phyloP scores from a whole-genome alignment of 2,329 filamentous ascomycete species.

The Aspergillus eucalypticola region DNA sequence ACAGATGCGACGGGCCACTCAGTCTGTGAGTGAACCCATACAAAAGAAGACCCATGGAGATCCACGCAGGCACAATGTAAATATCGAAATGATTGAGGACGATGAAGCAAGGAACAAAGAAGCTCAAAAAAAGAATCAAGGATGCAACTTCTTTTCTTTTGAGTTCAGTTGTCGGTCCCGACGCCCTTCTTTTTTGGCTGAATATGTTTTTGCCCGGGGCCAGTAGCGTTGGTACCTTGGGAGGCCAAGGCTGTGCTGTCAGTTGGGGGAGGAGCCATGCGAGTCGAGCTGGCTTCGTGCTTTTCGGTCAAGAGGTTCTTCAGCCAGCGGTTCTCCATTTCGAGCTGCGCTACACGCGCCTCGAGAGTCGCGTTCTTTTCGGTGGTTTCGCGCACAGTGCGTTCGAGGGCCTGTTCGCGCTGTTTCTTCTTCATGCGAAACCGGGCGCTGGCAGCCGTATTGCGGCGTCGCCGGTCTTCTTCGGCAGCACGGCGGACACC shows the following conservation, averaged over 20 bases:
- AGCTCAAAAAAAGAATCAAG: constrained; percentile 1
- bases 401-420: constrained; percentile 81
- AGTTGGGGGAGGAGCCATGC: constrained; percentile 26
- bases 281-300: constrained; percentile 52
- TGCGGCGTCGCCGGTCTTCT: constrained; percentile 85
- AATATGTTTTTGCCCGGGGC: constrained; percentile 38
- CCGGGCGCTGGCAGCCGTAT: constrained; percentile 83
- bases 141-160: constrained; percentile 11
- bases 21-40: not conserved
- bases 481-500: constrained; percentile 73
- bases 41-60: not conserved
- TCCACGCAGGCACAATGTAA: not conserved
- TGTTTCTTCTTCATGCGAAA: constrained; percentile 97
- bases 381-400: constrained; percentile 77
- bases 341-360: constrained; percentile 71
- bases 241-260: constrained; percentile 25
- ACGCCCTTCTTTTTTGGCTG: constrained; percentile 44
- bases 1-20: constrained; percentile 13
- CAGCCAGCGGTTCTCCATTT: constrained; percentile 80
- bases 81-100: constrained; percentile 10
- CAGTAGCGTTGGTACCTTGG: constrained; percentile 21
- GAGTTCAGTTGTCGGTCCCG: constrained; percentile 32
- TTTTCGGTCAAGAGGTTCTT: constrained; percentile 81
- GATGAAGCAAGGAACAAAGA: constrained; percentile 13
- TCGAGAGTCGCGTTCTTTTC: constrained; percentile 76